Conservation (phyloP, 2,329 filamentous ascomycete genomes). For the Pseudopyricularia javanii region DNA sequence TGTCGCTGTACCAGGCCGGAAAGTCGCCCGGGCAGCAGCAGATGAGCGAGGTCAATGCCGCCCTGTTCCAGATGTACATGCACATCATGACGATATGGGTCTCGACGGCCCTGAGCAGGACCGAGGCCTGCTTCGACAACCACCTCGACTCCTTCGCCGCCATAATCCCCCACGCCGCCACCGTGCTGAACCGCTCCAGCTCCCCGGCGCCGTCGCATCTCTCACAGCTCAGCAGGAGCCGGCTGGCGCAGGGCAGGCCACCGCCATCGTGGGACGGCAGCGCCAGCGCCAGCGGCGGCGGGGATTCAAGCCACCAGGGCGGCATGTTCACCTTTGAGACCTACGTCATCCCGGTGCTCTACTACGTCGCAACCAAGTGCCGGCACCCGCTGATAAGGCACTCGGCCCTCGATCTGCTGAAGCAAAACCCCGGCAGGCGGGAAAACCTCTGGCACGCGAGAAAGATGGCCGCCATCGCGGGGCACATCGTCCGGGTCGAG, state of each 20-base stretch:
- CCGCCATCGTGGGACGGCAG: too few species aligned
- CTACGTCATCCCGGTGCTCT: conserved; percentile 23
- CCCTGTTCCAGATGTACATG: conserved; percentile 22
- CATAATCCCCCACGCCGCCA: conserved; percentile 20
- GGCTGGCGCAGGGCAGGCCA: background rate
- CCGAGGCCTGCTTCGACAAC: conserved; percentile 18
- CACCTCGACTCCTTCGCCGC: conserved; percentile 18
- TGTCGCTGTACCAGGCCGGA: conserved; percentile 14
- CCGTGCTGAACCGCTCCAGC: conserved; percentile 10
- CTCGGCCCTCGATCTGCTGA: conserved; percentile 21
- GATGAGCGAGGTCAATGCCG: conserved; percentile 6
- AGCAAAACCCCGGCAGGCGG: conserved; percentile 12
- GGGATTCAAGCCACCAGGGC: background rate
- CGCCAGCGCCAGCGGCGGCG: background rate
- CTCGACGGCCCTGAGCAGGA: conserved; percentile 15
- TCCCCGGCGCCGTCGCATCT: background rate
- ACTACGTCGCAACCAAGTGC: conserved; percentile 23
- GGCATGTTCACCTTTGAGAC: conserved; percentile 23
- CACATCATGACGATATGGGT: conserved; percentile 18
- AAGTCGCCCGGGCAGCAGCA: conserved; percentile 7
- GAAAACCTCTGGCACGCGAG: conserved; percentile 25
- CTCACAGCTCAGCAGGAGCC: background rate
- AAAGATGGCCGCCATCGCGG: conserved; percentile 16
- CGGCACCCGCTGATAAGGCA: conserved; percentile 24
- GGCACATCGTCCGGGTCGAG: conserved; percentile 22